phyloP scores from a whole-genome alignment of 495 filamentous ascomycete species.

The Aspergillus incahuasiensis region DNA sequence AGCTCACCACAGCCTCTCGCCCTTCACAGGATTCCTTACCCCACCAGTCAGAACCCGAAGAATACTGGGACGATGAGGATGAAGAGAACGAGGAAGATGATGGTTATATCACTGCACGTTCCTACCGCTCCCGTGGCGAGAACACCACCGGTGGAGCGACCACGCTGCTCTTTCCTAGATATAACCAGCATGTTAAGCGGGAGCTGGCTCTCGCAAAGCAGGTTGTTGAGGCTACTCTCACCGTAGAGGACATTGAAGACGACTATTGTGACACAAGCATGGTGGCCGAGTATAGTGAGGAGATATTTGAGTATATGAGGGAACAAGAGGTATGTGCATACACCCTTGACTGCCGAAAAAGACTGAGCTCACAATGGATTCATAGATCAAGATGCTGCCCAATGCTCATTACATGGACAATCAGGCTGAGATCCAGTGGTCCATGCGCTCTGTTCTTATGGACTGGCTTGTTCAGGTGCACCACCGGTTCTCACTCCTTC shows the following conservation, averaged over 20 bases:
- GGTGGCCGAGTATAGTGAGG: slow-evolving; percentile 93
- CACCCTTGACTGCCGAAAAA: not conserved
- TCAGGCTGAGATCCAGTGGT: slow-evolving; percentile 97
- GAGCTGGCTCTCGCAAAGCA: slow-evolving; percentile 68
- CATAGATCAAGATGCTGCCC: slow-evolving; percentile 72
- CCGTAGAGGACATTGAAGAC: slow-evolving; percentile 68
- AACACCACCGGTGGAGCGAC: slow-evolving; percentile 74
- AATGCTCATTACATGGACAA: slow-evolving; percentile 93
- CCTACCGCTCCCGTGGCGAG: slow-evolving; percentile 67
- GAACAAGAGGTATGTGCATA: slow-evolving; percentile 67
- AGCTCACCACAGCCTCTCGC: slow-evolving; percentile 12
- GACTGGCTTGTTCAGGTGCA: slow-evolving; percentile 98
- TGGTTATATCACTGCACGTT: slow-evolving; percentile 73
- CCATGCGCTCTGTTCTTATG: slow-evolving; percentile 95
- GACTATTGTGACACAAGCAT: slow-evolving; percentile 93
- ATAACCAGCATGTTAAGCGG: slow-evolving; percentile 53
- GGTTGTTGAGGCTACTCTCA: slow-evolving; percentile 57
- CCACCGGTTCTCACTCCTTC: slow-evolving; percentile 80
- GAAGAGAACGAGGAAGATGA: slow-evolving; percentile 79
- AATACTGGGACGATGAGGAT: slow-evolving; percentile 74
- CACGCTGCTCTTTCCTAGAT: slow-evolving; percentile 66
- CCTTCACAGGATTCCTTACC: slow-evolving; percentile 18
- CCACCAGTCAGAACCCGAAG: slow-evolving; percentile 55
- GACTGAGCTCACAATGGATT: slow-evolving; percentile 17
- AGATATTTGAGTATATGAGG: slow-evolving; percentile 91